Conservation (phyloP, 176 grass and related monocot species). For the Urochloa ruziziensis region DNA sequence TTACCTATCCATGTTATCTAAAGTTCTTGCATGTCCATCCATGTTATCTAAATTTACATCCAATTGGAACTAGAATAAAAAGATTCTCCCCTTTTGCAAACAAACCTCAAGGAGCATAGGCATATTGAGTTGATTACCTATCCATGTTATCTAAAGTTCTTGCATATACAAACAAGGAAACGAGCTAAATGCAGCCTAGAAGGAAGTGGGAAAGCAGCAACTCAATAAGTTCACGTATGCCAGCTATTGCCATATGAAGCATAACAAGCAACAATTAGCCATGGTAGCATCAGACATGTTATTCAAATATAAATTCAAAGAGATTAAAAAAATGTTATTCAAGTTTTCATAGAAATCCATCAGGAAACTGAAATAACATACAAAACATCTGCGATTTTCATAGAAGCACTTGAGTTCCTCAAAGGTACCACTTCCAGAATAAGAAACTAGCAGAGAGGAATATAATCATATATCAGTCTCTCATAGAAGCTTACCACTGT, state of each 20-base stretch:
- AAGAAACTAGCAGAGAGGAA: neutral
- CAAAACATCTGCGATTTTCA: neutral
- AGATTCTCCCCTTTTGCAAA: neutral
- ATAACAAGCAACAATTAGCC: neutral
- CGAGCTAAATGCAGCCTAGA: neutral
- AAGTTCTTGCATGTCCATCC: too few relatives aligned
- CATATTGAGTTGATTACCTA: neutral
- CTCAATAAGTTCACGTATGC: neutral
- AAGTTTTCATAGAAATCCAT: neutral
- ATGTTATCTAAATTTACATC: neutral
- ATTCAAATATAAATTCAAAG: neutral
- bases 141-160: neutral
- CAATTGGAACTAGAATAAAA: neutral
- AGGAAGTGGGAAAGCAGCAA: neutral
- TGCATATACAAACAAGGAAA: neutral
- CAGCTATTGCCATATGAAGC: neutral
- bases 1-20: too few relatives aligned
- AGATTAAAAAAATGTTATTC: neutral
- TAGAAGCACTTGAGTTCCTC: neutral
- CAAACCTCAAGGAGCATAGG: neutral
- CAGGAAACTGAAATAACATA: neutral
- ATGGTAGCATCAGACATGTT: conserved; percentile 8
- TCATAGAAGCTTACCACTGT: conserved; percentile 65
- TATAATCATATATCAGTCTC: too few relatives aligned
- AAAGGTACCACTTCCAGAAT: neutral